Conservation (phyloP, 768 basidiomycete genomes). For the Rhizopogon roseolus region DNA sequence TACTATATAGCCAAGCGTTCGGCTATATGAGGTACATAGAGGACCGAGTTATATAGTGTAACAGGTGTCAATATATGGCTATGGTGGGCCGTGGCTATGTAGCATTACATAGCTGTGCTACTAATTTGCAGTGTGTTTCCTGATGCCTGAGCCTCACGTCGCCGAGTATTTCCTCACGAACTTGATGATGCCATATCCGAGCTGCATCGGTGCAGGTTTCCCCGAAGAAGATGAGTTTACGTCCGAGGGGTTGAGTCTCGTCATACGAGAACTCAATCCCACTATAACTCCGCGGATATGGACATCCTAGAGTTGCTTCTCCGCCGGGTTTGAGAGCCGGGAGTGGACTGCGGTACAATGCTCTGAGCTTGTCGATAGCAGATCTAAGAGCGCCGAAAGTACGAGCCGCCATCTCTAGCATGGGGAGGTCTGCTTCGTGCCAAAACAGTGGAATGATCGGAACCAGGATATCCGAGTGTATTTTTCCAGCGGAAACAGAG, state of each 20-base stretch:
- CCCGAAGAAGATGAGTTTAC: neutral
- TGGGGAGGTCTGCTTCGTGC: neutral
- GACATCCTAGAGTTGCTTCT: neutral
- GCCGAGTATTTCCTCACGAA: neutral
- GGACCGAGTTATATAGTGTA: too few species aligned
- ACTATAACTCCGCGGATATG: neutral
- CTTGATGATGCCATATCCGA: neutral
- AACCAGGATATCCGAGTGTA: neutral
- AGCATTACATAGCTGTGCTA: too few species aligned
- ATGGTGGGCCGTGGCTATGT: too few species aligned
- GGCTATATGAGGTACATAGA: too few species aligned
- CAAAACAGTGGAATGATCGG: neutral
- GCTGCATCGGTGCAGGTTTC: neutral
- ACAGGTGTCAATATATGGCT: too few species aligned
- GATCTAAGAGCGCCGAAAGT: neutral
- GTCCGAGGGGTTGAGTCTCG: neutral
- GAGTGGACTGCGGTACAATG: neutral
- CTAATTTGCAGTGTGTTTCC: too few species aligned
- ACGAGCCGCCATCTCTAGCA: neutral
- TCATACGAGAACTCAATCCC: neutral
- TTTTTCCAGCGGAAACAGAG: neutral
- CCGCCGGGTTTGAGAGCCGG: neutral
- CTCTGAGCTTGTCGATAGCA: neutral
- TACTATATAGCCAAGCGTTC: too few species aligned
- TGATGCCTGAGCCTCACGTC: neutral